These are phyloP conservation scores for Trichothecium roseum DNA, from an alignment of 2,329 filamentous ascomycete species.

Conservation along the genomic window DNA sequence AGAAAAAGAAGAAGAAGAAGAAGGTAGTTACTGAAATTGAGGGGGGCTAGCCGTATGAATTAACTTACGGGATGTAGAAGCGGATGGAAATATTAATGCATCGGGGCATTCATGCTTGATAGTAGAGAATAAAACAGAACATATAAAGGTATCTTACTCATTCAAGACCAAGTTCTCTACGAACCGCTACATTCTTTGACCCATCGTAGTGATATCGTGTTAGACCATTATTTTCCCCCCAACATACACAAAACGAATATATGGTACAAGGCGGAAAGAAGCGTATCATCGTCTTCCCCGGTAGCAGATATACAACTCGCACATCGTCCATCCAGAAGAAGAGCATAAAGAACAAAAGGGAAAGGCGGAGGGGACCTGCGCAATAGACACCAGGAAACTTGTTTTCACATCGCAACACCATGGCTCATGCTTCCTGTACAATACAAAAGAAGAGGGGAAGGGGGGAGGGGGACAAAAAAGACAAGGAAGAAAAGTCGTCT, in stretches of 20 bases:
- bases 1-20: conserved; percentile 34
- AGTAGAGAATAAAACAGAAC: no score
- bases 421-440: conserved; percentile 7
- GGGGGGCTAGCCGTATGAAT: conserved; percentile 9
- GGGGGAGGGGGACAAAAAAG: background rate
- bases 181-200: background rate
- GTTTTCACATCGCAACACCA: conserved; percentile 2
- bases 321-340: no score
- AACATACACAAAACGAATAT: no score
- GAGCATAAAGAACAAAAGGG: background rate
- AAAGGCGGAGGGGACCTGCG: background rate
- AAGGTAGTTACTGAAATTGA: conserved; percentile 19
- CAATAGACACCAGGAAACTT: background rate
- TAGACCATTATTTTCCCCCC: background rate
- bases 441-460: background rate
- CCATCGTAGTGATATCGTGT: background rate
- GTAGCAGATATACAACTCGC: background rate
- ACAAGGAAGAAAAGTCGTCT: background rate
- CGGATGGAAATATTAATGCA: no score
- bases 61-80: no score
- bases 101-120: no score
- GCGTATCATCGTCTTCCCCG: background rate
- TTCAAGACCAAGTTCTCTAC: no score
- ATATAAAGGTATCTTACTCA: no score
- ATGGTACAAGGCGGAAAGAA: no score